Base-by-base conservation (phyloP, 2,329 filamentous ascomycete species). In the Trichoderma brevicompactum region DNA sequence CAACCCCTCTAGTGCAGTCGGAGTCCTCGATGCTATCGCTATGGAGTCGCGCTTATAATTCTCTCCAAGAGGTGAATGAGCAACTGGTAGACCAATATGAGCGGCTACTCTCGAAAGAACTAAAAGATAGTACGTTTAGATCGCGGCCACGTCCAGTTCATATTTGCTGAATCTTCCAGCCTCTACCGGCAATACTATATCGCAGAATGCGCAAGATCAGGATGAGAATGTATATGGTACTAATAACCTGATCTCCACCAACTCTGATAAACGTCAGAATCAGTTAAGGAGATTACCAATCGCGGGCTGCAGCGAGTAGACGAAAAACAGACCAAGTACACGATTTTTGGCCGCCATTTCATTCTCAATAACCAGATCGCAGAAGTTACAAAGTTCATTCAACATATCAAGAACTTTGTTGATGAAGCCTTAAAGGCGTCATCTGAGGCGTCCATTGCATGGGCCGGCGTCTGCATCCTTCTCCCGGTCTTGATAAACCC, bases 211-310 rank as follows among this genome's bases (percentile, higher is more conserved):
- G n/a, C n/a, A n/a, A n/a, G n/a, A n/a, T n/a, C n/a, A n/a, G n/a
- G n/a, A n/a, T n/a, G n/a, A n/a, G n/a, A n/a, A n/a, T n/a, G n/a
- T 3, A 15, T 32, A 7, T 0, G 28, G 5, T n/a, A 9, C 32
- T 0, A 5, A 53, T 6, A 53, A 53, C 8, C 34, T 2, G 3
- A 53, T 53, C 2, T 0, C 19, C 2, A 53, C 9, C 0, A 2
- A 40, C 17, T 34, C 2, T 1, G 15, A 23, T 0, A 15, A 0
- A 0, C 34, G 50, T 13, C 12, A 38, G 17, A 2, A 5, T 5
- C 50, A 53, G 17, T 1, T 53, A 34, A 2, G 38, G 6, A 15
- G 38, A 54, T 54, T 1, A 23, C 50, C 1, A 5, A 0, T 3
- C 3, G 12, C 17, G 50, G 50, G 13, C 10, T 54, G 0, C 1